Base-by-base conservation (phyloP, 1,284 basidiomycete genomes). In the Malassezia cuniculi region DNA sequence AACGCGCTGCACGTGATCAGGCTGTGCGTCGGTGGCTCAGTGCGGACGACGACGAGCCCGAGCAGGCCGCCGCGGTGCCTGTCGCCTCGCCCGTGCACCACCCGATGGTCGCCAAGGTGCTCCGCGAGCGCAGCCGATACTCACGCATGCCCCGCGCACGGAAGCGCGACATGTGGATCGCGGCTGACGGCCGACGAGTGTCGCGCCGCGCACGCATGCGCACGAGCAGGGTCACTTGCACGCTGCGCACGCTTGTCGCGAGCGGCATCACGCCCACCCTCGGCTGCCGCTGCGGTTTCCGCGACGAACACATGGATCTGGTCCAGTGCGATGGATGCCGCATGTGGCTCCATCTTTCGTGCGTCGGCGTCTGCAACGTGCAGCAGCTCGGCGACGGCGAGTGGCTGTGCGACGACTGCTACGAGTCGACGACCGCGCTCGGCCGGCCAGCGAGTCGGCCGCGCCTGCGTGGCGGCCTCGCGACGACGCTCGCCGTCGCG, bases 321-420 rank as follows among this genome's bases (percentile, higher is more conserved):
- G 37, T 45, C 25, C 36, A 39, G 19, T 45, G 42, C 34, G 42
- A 45, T n/a, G 31, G 31, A 3, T 45, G 42, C 26, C 16, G 27
- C 19, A 36, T 36, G 14, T 45, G 42, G 42, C 37, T 45, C 18
- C 42, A 45, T 16, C 18, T 45, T 10, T 36, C 42, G 5, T 45
- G 42, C 21, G 36, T 39, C 15, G 42, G 42, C 15, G 42, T 39
- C 5, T 10, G 22, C 15, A 36, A 45, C 16, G 42, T 39, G 17
- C 30, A 45, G n/a, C 36, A 45, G 34, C 36, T 45, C 19, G 22
- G 31, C 14, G 19, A 16, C 0, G 19, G 29, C 31, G 42, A 45
- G n/a, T 45, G 42, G 36, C 14, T 39, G 22, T 45, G 42, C 27
- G 42, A 45, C 33, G 42, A 45, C 34, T 45, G 42, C 37, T 45